Evolutionary conservation across 805 yeast species (phyloP).

Genomic region (Pichia cephalocereana): DNA sequence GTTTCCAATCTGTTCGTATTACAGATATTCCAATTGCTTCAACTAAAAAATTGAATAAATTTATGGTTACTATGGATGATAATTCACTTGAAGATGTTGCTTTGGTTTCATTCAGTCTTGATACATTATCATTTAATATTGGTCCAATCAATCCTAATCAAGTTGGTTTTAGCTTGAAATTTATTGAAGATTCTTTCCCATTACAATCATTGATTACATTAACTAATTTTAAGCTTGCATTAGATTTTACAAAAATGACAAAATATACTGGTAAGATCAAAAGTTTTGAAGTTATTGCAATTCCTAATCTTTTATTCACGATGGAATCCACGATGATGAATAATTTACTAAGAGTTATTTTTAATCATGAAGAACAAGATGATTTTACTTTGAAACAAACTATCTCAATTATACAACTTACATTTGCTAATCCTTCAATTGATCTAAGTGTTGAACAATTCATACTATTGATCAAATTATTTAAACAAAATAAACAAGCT

Average conservation of each 20-base stretch:
- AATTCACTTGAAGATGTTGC: slow-evolving; percentile 7
- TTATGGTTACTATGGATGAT: neutral
- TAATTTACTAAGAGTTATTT: slow-evolving; percentile 11
- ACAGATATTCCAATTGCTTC: slow-evolving; percentile 21
- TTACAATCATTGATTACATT: slow-evolving; percentile 29
- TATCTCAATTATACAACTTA: slow-evolving; percentile 28
- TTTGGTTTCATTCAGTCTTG: slow-evolving; percentile 12
- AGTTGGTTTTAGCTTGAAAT: slow-evolving; percentile 40
- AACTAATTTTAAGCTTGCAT: slow-evolving; percentile 26
- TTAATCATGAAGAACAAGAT: slow-evolving; percentile 13
- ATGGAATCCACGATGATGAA: slow-evolving; percentile 15
- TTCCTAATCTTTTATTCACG: slow-evolving; percentile 22
- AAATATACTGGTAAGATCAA: slow-evolving; percentile 8
- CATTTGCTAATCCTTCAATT: slow-evolving; percentile 34
- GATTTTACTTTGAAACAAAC: slow-evolving; percentile 19
- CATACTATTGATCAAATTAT: slow-evolving; percentile 22
- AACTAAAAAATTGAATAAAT: slow-evolving; percentile 5
- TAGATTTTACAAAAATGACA: slow-evolving; percentile 16
- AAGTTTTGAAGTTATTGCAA: slow-evolving; percentile 21
- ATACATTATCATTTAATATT: slow-evolving; percentile 12
- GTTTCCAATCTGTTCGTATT: slow-evolving; percentile 16
- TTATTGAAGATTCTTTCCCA: slow-evolving; percentile 34
- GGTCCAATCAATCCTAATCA: slow-evolving; percentile 14
- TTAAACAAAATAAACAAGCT: neutral
- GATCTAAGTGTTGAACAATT: slow-evolving; percentile 35